Conservation (phyloP, 1,284 basidiomycete genomes). For the Trametes hirsuta region DNA sequence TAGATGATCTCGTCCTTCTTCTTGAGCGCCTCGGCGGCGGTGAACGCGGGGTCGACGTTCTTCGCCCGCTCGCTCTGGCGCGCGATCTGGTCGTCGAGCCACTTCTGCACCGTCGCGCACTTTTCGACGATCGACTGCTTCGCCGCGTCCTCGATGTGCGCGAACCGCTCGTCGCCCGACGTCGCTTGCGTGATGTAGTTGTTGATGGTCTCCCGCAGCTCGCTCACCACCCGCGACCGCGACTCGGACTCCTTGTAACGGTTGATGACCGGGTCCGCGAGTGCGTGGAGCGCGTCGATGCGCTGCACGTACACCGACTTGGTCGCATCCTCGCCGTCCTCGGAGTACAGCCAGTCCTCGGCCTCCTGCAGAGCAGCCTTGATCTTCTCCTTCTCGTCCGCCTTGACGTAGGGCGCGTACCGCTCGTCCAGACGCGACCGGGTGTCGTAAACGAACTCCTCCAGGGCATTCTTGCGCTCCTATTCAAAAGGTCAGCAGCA, state of each 20-base stretch:
- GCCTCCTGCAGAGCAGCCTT: constrained; percentile 71
- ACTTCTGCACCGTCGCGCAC: constrained; percentile 83
- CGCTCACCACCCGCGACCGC: constrained; percentile 69
- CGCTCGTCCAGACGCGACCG: constrained; percentile 90
- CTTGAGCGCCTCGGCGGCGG: constrained; percentile 80
- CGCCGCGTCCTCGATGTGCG: constrained; percentile 89
- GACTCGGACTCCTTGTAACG: constrained; percentile 85
- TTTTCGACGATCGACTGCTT: constrained; percentile 83
- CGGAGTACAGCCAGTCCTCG: constrained; percentile 95
- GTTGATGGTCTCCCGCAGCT: constrained; percentile 85
- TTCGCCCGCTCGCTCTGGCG: constrained; percentile 86
- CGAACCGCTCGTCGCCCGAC: constrained; percentile 79
- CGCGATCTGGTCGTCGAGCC: constrained; percentile 89
- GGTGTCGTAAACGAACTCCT: constrained; percentile 96
- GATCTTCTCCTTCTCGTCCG: constrained; percentile 78
- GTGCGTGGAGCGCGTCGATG: constrained; percentile 78
- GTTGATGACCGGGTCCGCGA: constrained; percentile 84
- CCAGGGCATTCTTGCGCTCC: constrained; percentile 96
- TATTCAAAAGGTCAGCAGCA: constrained; percentile 32
- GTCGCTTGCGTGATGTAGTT: constrained; percentile 83
- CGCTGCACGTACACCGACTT: constrained; percentile 75
- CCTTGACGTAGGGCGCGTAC: constrained; percentile 74
- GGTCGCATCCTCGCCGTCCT: constrained; percentile 92
- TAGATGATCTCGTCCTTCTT: constrained; percentile 89
- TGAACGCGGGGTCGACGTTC: constrained; percentile 85